phyloP scores from a whole-genome alignment of 139 green algal genomes.

The Gonium pectorale region DNA sequence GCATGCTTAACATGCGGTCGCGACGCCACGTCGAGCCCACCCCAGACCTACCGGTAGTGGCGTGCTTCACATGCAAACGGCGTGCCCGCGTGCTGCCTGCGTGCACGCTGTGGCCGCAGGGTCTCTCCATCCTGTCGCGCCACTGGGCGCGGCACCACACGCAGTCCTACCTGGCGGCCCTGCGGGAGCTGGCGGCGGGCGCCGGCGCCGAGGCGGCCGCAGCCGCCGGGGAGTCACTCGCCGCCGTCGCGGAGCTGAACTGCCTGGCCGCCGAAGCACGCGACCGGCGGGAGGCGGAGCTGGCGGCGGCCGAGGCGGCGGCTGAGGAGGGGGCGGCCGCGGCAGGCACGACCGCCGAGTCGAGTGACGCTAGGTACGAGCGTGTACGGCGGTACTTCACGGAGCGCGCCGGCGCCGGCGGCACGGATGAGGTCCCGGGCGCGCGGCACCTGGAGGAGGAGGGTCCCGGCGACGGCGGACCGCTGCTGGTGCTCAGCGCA shows the following conservation, averaged over 20 bases:
- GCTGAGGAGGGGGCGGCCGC: neutral
- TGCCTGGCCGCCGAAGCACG: conserved; percentile 7
- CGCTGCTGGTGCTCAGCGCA: conserved; percentile 44
- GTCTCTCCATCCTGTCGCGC: conserved; percentile 73
- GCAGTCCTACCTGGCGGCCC: conserved; percentile 66
- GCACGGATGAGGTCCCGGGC: neutral
- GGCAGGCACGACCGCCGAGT: neutral
- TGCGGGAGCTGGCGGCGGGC: conserved; percentile 53
- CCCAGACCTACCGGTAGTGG: too few species aligned
- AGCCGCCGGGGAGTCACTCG: neutral
- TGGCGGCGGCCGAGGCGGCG: neutral
- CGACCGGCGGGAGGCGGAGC: neutral
- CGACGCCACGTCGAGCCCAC: too few species aligned
- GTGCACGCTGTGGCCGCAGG: too few species aligned
- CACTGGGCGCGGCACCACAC: conserved; percentile 65
- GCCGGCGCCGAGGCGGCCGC: conserved; percentile 37
- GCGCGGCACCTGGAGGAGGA: too few species aligned
- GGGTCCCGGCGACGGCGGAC: neutral
- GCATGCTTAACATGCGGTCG: too few species aligned
- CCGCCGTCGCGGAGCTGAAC: conserved; percentile 19
- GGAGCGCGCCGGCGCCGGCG: neutral
- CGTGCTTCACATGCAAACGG: too few species aligned
- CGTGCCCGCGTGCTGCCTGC: too few species aligned
- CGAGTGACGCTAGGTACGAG: too few species aligned
- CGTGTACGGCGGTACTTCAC: conserved; percentile 10